Evolutionary conservation across 176 grass and related monocot species (phyloP).

Genomic region (Areca catechu): DNA sequence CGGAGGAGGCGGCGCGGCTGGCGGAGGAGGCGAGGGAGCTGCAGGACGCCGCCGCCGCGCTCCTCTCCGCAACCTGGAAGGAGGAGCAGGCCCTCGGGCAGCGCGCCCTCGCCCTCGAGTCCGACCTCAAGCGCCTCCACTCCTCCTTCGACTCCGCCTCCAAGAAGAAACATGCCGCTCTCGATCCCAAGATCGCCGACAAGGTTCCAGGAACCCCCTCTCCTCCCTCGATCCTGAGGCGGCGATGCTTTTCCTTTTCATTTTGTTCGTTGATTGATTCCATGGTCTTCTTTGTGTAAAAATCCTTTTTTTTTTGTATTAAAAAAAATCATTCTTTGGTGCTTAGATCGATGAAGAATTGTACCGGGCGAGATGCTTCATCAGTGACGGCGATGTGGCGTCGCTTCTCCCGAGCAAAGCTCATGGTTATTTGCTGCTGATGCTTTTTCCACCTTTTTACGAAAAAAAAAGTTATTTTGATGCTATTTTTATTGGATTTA

Average conservation of each 20-base stretch:
- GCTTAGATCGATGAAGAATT: constrained; percentile 81
- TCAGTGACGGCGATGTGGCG: constrained; percentile 64
- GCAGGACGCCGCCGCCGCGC: constrained; percentile 71
- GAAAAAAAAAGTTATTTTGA: background rate
- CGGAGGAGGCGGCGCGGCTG: constrained; percentile 41
- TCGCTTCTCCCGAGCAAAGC: constrained; percentile 54
- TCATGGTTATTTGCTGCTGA: constrained; percentile 37
- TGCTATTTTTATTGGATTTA: constrained; percentile 11
- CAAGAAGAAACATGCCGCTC: background rate
- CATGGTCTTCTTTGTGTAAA: too few relatives aligned
- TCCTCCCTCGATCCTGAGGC: background rate
- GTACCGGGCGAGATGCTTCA: constrained; percentile 57
- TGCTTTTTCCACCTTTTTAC: constrained; percentile 9
- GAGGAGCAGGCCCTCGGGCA: constrained; percentile 78
- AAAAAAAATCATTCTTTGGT: too few relatives aligned
- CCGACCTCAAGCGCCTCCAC: constrained; percentile 49
- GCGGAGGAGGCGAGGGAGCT: constrained; percentile 76
- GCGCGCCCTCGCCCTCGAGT: constrained; percentile 51
- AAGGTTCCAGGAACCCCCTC: constrained; percentile 28
- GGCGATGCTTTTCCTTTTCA: constrained; percentile 1
- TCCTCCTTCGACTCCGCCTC: background rate
- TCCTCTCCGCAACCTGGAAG: constrained; percentile 41
- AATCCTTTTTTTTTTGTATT: too few relatives aligned
- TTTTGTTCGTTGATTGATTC: too few relatives aligned
- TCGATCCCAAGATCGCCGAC: constrained; percentile 40